Evolutionary conservation across 176 grass and related monocot genomes (phyloP), one percentile per base, ranked within the genome.

Genomic region (Leersia perrieri): DNA sequence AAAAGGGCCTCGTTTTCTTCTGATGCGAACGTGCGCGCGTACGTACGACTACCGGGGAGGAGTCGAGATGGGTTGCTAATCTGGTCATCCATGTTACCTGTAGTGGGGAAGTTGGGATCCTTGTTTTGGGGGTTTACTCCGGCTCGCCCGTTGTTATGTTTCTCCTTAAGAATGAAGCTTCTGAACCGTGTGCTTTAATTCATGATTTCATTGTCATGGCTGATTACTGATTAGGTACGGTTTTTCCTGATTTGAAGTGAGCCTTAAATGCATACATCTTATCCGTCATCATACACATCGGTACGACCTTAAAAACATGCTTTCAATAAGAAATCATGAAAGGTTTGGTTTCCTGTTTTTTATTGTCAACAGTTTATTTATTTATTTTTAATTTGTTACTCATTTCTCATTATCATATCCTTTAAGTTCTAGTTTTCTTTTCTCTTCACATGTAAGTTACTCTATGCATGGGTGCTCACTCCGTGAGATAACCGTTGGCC

Each of bases 101-200:
- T 25, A 25, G 53, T 9, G 35, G 53, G 53, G 53, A 58, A 25
- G 53, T 25, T 11, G 20, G 8, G 57, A 75, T 83, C 71, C 81
- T 75, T 75, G 72, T 75, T 83, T 75, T 53, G 8, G 30, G 81
- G 71, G 70, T 23, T 31, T 65, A 51, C 60, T 49, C 26, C 53
- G 53, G 53, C n/a, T 25, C 2, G 53, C 53, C 53, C n/a, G 53
- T 25, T 25, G 53, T 58, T 58, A n/a, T 58, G 53, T 58, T 58
- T 58, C 53, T 25, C 53, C 53, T 25, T n/a, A 1, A 58, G 53
- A 25, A 58, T 53, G n/a, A 25, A 58, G 53, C 53, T 25, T 25
- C 53, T 25, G 25, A 58, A 58, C 53, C n/a, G 22, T 23, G 53
- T 58, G 53, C 53, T 58, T 58, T 25, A 58, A 58, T 58, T 25